phyloP scores from a whole-genome alignment of 805 yeast species.

The Metschnikowia anglica region DNA sequence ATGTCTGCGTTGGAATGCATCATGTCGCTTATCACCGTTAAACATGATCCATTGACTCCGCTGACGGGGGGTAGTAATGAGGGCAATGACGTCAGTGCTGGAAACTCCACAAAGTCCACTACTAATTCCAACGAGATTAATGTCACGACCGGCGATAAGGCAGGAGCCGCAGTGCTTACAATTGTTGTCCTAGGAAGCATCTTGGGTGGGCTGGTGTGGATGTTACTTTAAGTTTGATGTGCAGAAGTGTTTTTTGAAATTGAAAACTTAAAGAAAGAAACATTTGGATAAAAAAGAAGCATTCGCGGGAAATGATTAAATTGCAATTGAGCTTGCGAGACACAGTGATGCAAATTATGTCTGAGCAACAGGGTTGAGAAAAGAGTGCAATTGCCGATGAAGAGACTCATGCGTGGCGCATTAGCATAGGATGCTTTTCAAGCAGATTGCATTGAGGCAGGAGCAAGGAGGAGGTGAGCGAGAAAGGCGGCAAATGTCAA shows the following conservation, averaged over 20 bases:
- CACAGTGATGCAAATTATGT: too few species aligned
- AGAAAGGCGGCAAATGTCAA: too few species aligned
- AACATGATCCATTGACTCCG: constrained; percentile 29
- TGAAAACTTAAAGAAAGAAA: too few species aligned
- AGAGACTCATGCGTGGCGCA: too few species aligned
- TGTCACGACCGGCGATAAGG: constrained; percentile 54
- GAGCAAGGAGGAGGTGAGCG: too few species aligned
- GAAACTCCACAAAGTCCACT: constrained; percentile 22
- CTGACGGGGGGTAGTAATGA: constrained; percentile 18
- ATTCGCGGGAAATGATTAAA: too few species aligned
- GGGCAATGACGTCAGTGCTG: constrained; percentile 32
- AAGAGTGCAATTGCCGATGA: too few species aligned
- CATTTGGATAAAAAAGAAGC: too few species aligned
- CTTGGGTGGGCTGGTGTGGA: constrained; percentile 75
- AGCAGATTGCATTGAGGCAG: too few species aligned
- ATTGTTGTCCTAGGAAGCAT: constrained; percentile 64
- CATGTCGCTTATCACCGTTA: constrained; percentile 17
- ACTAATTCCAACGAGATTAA: constrained; percentile 43
- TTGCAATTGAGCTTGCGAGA: too few species aligned
- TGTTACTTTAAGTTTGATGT: constrained; percentile 49
- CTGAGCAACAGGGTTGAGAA: too few species aligned
- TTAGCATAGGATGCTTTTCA: too few species aligned
- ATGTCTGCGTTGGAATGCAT: constrained; percentile 70
- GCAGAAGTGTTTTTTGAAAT: background rate
- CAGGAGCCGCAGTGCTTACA: constrained; percentile 89